These are phyloP conservation scores for Singerocomus rubriflavus DNA, from an alignment of 1,284 basidiomycete species.

Conservation along the genomic window DNA sequence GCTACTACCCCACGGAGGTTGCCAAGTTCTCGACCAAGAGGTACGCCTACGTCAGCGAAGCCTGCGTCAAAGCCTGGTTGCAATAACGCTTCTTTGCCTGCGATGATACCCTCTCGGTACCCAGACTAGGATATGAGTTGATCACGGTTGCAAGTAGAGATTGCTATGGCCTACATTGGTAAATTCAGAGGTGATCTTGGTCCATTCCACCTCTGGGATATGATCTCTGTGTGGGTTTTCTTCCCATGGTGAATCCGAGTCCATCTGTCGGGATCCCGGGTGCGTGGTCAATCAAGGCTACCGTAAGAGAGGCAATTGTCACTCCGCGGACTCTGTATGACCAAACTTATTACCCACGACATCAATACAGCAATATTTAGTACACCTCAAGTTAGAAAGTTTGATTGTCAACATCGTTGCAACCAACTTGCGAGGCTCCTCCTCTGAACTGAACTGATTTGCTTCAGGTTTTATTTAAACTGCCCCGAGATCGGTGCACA, in stretches of 20 bases:
- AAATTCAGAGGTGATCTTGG: constrained; percentile 60
- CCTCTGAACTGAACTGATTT: constrained; percentile 2
- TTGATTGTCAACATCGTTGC: background rate
- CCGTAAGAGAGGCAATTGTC: background rate
- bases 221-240: constrained; percentile 36
- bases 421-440: background rate
- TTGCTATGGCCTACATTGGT: constrained; percentile 48
- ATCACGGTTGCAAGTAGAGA: constrained; percentile 1
- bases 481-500: background rate
- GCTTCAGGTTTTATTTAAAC: background rate
- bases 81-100: constrained; percentile 76
- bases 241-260: constrained; percentile 58
- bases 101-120: constrained; percentile 84
- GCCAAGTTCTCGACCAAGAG: constrained; percentile 72
- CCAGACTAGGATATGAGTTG: constrained; percentile 54
- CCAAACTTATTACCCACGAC: background rate
- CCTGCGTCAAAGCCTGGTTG: constrained; percentile 82
- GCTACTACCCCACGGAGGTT: constrained; percentile 63
- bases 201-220: constrained; percentile 54
- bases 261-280: constrained; percentile 34
- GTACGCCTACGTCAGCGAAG: constrained; percentile 68
- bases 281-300: background rate
- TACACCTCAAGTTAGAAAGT: background rate
- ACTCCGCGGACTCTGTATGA: background rate
- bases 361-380: no score